Base-by-base conservation (phyloP, 1,284 basidiomycete species). In the Stygiomarasmius scandens region DNA sequence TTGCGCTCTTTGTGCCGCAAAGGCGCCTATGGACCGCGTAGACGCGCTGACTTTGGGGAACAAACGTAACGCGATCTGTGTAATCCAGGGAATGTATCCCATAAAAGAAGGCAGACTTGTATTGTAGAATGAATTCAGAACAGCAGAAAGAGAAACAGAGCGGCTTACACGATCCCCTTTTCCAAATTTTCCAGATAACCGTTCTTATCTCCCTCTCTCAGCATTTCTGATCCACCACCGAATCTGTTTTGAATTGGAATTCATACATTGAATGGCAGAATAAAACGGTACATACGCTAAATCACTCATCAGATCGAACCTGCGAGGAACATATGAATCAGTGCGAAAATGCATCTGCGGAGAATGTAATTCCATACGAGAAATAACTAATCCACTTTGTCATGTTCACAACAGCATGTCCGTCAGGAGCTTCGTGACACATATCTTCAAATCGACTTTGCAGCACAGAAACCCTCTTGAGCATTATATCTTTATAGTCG, bases 221-320 rank as follows among this genome's bases (percentile, higher is more conserved):
- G 51, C 74, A 75, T 75, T 27, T 77, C 64, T 2, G 70, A 75
- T 12, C 73, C 75, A 23, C 74, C 73, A 32, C 77, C 77, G 52
- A 79, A 78, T 23, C 76, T 78, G 46, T 16, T 43, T 29, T 43
- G 29, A 53, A 57, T 43, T 60, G 61, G 24, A 41, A 47, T 54
- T 57, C 44, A 46, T 49, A 22, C 9, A 38, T 44, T n/a, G 43
- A 12, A 43, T 19, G 29, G 59, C 25, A 34, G 12, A 11, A 32
- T 16, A 1, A 36, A 52, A 22, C 14, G 14, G 34, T 22, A 72
- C 77, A 65, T 66, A 85, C 84, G 78, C 82, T 69, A 86, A 74
- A 62, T 85, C 82, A 23, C 81, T 80, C 84, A 86, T 84, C 56
- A 86, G 78, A 64, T 86, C 85, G 55, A 80, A 83, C 20, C 85